Conservation (phyloP, 78 protist genomes). For the Polysphondylium violaceum region DNA sequence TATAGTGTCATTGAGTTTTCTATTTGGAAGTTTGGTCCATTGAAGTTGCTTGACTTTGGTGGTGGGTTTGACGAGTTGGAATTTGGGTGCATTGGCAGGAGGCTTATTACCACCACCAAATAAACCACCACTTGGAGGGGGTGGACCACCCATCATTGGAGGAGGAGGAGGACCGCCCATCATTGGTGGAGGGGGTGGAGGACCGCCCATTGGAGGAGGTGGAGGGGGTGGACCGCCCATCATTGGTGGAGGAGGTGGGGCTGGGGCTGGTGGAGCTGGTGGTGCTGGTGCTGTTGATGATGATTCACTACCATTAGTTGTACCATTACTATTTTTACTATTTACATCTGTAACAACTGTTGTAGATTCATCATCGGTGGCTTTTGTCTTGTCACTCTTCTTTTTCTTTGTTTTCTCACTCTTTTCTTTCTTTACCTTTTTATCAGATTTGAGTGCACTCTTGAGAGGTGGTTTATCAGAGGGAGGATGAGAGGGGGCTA, state of each 20-base stretch:
- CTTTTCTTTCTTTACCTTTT: too few species aligned
- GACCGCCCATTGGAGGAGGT: constrained; percentile 71
- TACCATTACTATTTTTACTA: neutral
- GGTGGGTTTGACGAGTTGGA: constrained; percentile 64
- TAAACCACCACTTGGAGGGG: constrained; percentile 55
- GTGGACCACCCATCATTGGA: constrained; percentile 48
- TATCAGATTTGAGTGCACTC: too few species aligned
- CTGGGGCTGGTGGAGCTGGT: constrained; percentile 83
- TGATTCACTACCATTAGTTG: neutral
- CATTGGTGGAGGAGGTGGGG: constrained; percentile 79
- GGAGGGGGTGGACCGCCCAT: constrained; percentile 80
- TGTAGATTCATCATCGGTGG: too few species aligned
- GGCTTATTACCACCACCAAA: constrained; percentile 14
- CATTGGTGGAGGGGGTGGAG: constrained; percentile 85
- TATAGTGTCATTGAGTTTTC: constrained; percentile 66
- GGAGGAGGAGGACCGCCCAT: constrained; percentile 61
- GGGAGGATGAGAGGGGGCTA: too few species aligned
- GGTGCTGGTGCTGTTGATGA: constrained; percentile 49
- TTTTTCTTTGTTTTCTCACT: too few species aligned
- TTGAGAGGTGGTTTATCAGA: too few species aligned
- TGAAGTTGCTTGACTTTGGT: constrained; percentile 76
- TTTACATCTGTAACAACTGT: too few species aligned
- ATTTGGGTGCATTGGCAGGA: constrained; percentile 45
- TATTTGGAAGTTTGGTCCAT: constrained; percentile 82
- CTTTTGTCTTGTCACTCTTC: too few species aligned